Base-by-base conservation (phyloP, 805 yeast species). In the Phaffomyces thermotolerans region DNA sequence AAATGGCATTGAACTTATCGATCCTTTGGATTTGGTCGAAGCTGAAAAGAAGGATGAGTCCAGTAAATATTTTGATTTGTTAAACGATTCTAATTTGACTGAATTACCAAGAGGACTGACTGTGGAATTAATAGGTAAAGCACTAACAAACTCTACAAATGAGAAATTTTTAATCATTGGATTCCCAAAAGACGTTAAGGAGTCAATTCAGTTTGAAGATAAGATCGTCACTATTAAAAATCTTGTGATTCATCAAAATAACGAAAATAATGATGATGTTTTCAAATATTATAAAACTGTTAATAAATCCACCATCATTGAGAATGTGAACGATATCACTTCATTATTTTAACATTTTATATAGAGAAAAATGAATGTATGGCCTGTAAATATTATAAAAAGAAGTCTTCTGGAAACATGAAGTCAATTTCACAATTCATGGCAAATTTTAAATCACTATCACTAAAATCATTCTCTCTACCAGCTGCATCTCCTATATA, bases 401-500 rank as follows among this genome's bases (percentile, higher is more conserved):
- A 82, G 43, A 68, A 68, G 40, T 81, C 80, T 53, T 91, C 97
- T 0, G 98, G 98, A 0, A 78, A 65, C 41, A 65, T 64, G 55
- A 87, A 91, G 18, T 52, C 48, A 2, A 88, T 37, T 0, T 76
- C 76, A 2, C 74, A 56, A 17, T 67, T 70, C 36, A 67, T 50
- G 0, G 98, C 96, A 69, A 90, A 90, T 43, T 47, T 58, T 49
- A 59, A 62, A 60, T 91, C 99, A 39, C 84, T 76, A 52, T 85
- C 89, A 69, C 93, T 85, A 58, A 82, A 84, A 61, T 91, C 98
- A 0, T 57, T 61, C 2, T 58, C 55, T 42, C 98, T 69, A 1
- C 98, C 99, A 7, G 96, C 98, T 0, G 98, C 98, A 66, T 91
- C 99, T 6, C 99, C 99, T n/a, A 89, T 90, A 60, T 65, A 93